These are phyloP conservation scores for Fusarium concolor DNA, from an alignment of 2,329 filamentous ascomycete species.

Conservation along the genomic window DNA sequence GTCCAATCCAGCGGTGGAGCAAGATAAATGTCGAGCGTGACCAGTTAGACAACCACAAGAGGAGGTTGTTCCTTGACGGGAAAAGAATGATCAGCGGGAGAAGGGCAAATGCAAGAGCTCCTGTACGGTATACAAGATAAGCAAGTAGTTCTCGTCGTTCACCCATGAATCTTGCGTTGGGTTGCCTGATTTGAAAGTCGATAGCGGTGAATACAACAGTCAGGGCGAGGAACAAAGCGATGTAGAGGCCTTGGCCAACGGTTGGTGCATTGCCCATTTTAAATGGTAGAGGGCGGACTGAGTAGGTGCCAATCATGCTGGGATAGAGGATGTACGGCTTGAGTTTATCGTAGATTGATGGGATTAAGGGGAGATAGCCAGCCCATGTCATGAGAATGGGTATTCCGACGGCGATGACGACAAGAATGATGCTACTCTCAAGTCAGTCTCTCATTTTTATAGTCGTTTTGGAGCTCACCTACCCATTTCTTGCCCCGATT, in stretches of 20 bases:
- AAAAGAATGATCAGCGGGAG: slow-evolving; percentile 14
- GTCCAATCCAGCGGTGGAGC: slow-evolving; percentile 11
- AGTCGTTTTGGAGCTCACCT: neutral
- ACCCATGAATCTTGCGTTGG: neutral
- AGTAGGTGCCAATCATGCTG: slow-evolving; percentile 22
- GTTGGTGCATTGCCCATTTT: slow-evolving; percentile 12
- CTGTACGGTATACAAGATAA: slow-evolving; percentile 13
- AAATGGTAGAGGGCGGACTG: slow-evolving; percentile 9
- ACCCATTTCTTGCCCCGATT: slow-evolving; percentile 14
- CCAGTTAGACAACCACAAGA: slow-evolving; percentile 13
- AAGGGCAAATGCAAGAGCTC: slow-evolving; percentile 3
- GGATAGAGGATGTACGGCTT: slow-evolving; percentile 21
- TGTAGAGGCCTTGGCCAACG: slow-evolving; percentile 7
- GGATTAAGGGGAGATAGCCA: slow-evolving; percentile 5
- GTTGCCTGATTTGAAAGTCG: slow-evolving; percentile 7
- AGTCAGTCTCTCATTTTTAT: neutral
- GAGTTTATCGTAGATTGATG: slow-evolving; percentile 14
- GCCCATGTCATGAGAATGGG: slow-evolving; percentile 10
- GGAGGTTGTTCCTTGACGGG: slow-evolving; percentile 1
- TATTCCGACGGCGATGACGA: slow-evolving; percentile 1
- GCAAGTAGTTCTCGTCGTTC: neutral
- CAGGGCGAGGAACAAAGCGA: neutral
- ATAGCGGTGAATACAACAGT: neutral
- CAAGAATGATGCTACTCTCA: neutral
- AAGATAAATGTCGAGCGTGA: slow-evolving; percentile 10